A percentile compares a stretch with the other conserved stretches of the same genome.
Conservation (phyloP, 2,329 filamentous ascomycete genomes). For the Apiospora malaysiana region DNA sequence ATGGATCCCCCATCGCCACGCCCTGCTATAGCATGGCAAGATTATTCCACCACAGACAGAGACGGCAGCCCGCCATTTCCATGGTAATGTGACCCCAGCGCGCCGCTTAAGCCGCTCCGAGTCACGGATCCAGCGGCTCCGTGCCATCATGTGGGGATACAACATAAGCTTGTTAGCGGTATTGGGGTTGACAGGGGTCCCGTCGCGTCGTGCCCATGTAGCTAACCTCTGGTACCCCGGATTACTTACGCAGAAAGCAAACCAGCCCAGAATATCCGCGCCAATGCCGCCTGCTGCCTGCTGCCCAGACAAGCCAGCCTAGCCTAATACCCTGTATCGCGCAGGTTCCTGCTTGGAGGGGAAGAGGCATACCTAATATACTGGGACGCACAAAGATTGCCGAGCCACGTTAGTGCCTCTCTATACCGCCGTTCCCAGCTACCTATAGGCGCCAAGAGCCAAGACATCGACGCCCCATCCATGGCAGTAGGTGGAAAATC, state of each 20-base stretch:
- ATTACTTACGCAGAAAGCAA: neutral
- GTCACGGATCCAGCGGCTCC: constrained; percentile 7
- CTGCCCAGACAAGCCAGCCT: neutral
- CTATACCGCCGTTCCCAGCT: neutral
- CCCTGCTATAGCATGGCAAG: neutral
- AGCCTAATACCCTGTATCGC: neutral
- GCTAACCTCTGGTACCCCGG: neutral
- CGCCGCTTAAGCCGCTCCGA: neutral
- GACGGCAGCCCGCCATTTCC: neutral
- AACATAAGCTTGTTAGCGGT: neutral
- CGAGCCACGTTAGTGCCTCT: neutral
- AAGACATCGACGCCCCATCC: neutral
- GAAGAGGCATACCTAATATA: neutral
- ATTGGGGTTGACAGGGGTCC: neutral
- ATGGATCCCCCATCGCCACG: neutral
- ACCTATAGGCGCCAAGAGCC: neutral
- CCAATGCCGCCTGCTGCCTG: neutral
- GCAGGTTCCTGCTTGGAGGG: neutral
- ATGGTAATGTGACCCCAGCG: neutral
- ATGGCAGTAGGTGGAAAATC: neutral
- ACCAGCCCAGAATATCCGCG: neutral
- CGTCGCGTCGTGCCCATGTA: neutral
- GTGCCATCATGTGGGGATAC: neutral
- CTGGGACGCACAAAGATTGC: neutral
- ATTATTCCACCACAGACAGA: constrained; percentile 17